phyloP scores from a whole-genome alignment of 768 basidiomycete genomes.

The Termitomyces sp. region DNA sequence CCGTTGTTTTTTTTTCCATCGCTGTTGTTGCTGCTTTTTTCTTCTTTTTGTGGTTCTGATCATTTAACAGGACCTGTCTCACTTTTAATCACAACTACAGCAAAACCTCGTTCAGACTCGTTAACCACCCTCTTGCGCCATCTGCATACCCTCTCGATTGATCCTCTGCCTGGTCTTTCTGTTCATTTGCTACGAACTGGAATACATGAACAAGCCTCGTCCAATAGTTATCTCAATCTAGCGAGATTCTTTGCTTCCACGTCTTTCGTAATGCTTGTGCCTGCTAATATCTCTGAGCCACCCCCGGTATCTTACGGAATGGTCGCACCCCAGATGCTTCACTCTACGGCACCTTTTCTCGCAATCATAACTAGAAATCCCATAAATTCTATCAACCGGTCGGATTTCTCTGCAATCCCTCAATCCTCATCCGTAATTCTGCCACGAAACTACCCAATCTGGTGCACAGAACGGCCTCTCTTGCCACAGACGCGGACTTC shows the following conservation, averaged over 20 bases:
- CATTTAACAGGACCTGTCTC: slow-evolving; percentile 40
- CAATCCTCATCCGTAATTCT: slow-evolving; percentile 41
- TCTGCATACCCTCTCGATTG: slow-evolving; percentile 19
- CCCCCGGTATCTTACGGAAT: slow-evolving; percentile 14
- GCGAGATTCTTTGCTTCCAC: slow-evolving; percentile 57
- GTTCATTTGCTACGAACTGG: slow-evolving; percentile 44
- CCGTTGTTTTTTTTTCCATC: neutral
- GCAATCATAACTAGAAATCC: slow-evolving; percentile 21
- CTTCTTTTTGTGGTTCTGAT: neutral
- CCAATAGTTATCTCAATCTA: slow-evolving; percentile 56
- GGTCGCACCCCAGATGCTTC: slow-evolving; percentile 5
- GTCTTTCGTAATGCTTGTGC: slow-evolving; percentile 44
- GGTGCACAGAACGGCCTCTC: slow-evolving; percentile 61
- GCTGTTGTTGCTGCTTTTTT: neutral
- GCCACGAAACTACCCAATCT: slow-evolving; percentile 40
- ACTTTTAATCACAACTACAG: slow-evolving; percentile 36
- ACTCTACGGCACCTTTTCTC: slow-evolving; percentile 11
- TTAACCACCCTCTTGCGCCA: slow-evolving; percentile 22
- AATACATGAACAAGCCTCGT: slow-evolving; percentile 28
- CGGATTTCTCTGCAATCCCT: slow-evolving; percentile 31
- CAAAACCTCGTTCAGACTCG: slow-evolving; percentile 16
- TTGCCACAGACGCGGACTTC: slow-evolving; percentile 35
- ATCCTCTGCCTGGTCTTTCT: slow-evolving; percentile 25
- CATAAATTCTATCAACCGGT: slow-evolving; percentile 18
- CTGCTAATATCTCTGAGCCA: slow-evolving; percentile 32